Evolutionary conservation across 306 rosid genomes (phyloP), one percentile per base, ranked within the genome.

Genomic region (Lupinus albus): DNA sequence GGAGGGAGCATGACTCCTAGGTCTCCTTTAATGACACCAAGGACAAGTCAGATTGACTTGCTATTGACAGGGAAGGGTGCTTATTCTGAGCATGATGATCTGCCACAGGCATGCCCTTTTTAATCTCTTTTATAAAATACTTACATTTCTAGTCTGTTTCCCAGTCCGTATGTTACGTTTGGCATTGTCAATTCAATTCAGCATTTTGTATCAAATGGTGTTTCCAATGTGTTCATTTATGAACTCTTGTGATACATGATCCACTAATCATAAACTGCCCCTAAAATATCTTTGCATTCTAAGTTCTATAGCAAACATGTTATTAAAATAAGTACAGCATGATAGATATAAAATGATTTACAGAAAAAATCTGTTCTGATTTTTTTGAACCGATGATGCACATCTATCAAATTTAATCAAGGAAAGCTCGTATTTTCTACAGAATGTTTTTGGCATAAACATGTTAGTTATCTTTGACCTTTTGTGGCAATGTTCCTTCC

Each of bases 1-100:
- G 99, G 94, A 8, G 99, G 97, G 73, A 93, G 99, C 87, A 86
- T 93, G 92, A 93, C 99, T 67, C 99, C 99, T 52, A 88, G 99
- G 74, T 93, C 99, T 83, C 99, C 99, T 5, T 66, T 93, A 72
- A 77, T 90, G 86, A 93, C 99, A 42, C 99, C 99, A 53, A 88
- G 93, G 83, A 86, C 89, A 48, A 93, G 96, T 82, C 97, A 86
- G 75, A 86, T 93, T 81, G 99, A 93, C 69, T 78, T 93, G 80
- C 89, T 93, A 60, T 82, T 93, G 77, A 89, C 90, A 0, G 99
- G 99, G 82, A 93, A 93, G 84, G 87, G 88, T 80, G 91, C 97
- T 79, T 93, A 83, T 79, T 79, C 89, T 1, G 99, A 93, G 79
- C 94, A 93, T 20, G 97, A 90, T 72, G 97, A 93, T 90, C 76